Evolutionary conservation across 371 early-diverging fungal species (phyloP), one percentile per base, ranked within the genome.

Genomic region (Mortierella sp.): DNA sequence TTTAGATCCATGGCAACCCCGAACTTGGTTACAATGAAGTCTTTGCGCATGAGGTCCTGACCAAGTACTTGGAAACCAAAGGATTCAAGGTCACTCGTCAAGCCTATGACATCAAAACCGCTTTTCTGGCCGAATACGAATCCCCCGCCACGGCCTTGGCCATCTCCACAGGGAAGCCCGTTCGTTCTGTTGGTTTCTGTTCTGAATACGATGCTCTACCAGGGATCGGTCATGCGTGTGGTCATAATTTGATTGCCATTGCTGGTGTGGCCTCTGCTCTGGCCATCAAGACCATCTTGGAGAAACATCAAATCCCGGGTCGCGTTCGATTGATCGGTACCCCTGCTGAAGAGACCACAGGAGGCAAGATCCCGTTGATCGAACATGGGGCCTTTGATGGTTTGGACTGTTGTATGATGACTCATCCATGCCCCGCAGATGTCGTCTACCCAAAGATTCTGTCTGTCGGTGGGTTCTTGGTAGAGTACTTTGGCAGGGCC

Each of bases 331-430:
- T 94, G 43, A 90, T 89, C 85, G 95, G 94, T 16, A 93, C 94
- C 6, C 95, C 95, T 5, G 94, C 92, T 7, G 95, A 95, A 77
- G 95, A 95, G 79, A 82, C 84, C 0, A 70, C 75, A 7, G 89
- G 90, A 37, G 95, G 94, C 29, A 95, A 95, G 68, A 85, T 90
- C 21, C 74, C 72, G 0, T 86, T 95, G 85, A 77, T 92, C 44
- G 73, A 89, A 15, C 57, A 77, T 2, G 90, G 89, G 0, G 89
- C 87, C 18, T 88, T 94, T 66, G 74, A 90, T 6, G 84, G 81
- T 7, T 81, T 87, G 30, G 94, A 94, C 67, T 81, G 90, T 1
- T 84, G 89, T 60, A 81, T 95, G 88, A 95, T 95, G 94, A 74
- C 90, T 30, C 95, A 95, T 74, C 94, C 95, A 43, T 81, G 87